Evolutionary conservation across 306 rosid genomes (phyloP).

Genomic region (Quercus berberidifolia): DNA sequence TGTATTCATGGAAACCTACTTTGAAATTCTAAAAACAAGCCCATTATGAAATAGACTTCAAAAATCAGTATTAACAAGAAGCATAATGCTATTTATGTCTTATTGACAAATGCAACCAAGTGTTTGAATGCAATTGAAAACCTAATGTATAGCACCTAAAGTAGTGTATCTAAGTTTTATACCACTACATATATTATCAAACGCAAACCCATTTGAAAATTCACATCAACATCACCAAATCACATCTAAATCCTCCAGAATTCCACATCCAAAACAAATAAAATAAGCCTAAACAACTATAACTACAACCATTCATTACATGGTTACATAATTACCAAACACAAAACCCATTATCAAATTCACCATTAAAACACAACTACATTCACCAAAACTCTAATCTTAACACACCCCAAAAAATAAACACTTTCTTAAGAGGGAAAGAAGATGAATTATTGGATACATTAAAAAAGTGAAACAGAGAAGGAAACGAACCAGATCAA

Average conservation of each 20-base stretch:
- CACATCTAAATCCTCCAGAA: neutral
- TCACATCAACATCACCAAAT: neutral
- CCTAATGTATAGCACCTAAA: no score
- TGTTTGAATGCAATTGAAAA: no score
- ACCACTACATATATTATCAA: neutral
- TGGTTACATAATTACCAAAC: neutral
- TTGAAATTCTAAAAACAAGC: neutral
- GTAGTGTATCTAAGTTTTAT: no score
- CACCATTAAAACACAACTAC: neutral
- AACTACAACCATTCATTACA: neutral
- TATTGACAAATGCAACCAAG: no score
- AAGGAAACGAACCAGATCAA: slow-evolving; percentile 71
- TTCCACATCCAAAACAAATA: neutral
- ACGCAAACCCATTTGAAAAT: neutral
- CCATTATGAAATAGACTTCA: neutral
- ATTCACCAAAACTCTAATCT: neutral
- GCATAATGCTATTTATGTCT: no score
- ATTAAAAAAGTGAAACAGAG: neutral
- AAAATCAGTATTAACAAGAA: no score
- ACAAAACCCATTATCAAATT: neutral
- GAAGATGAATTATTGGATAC: neutral
- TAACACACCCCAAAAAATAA: neutral
- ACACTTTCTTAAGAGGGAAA: neutral
- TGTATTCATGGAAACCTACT: neutral
- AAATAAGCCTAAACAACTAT: neutral